Evolutionary conservation across 164 flowering plant species (phyloP), one percentile per base, ranked within the genome.

Genomic region (Vitis labrusca): DNA sequence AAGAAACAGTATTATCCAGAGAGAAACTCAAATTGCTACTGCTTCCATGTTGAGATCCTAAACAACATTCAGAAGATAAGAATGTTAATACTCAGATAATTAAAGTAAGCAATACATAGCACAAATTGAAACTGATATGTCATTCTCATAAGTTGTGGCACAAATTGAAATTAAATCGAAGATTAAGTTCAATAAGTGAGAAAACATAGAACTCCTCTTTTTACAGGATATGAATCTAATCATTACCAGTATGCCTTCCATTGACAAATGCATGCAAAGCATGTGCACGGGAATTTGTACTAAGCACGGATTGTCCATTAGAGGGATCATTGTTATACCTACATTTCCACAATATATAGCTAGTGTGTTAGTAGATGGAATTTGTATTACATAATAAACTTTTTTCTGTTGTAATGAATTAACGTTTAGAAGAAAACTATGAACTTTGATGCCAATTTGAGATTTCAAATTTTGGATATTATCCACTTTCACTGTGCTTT

Each of bases 11-110:
- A 11, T 47, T 76, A 52, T 79, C 76, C 50, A 92, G 70, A 8
- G 53, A 51, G 67, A 79, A 83, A 14, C 61, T 50, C 68, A 55
- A 16, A 68, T 44, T 58, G 7, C 66, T 63, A 50, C 65, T 79
- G 27, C 71, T 77, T 68, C 97, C 97, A 79, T 92, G 92, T n/a
- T 77, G 80, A 67, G 82, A 83, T 74, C 92, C 98, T 92, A 69
- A 47, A 58, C 50, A 50, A 17, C 11, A 68, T 10, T 23, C 44
- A 37, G 44, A 37, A 37, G 44, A 37, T 37, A 37, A 37, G 7
- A 37, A 37, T 37, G 44, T 37, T 3, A 37, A 37, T 3, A 0
- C 44, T 37, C 7, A 37, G 44, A 23, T 11, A 66, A 59, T 44
- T 29, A 44, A 47, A 66, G 19, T 14, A 37, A 27, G 64, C n/a